Conservation (phyloP, 1,139 yeast genomes). For the Zygotorulaspora mrakii region DNA sequence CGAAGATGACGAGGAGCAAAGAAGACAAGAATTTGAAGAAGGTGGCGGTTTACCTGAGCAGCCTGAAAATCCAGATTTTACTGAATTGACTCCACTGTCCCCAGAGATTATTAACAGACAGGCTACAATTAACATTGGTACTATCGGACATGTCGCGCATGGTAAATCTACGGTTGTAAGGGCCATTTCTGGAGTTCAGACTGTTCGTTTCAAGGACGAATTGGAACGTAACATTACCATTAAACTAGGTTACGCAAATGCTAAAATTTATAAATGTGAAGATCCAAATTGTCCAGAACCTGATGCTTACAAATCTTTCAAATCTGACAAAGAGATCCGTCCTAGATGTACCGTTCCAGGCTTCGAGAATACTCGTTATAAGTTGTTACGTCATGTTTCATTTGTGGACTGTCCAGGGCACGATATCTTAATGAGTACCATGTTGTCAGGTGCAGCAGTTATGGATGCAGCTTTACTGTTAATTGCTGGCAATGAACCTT, state of each 20-base stretch:
- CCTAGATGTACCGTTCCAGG: constrained; percentile 90
- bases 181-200: constrained; percentile 98
- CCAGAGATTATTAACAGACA: constrained; percentile 97
- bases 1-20: constrained; percentile 62
- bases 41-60: constrained; percentile 99
- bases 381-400: constrained; percentile 90
- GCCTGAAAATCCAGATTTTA: constrained; percentile 81
- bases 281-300: constrained; percentile 88
- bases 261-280: constrained; percentile 92
- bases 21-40: constrained; percentile 85
- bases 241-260: constrained; percentile 97
- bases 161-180: constrained; percentile 98
- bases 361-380: constrained; percentile 73
- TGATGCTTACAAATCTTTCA: constrained; percentile 89
- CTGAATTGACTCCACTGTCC: constrained; percentile 74
- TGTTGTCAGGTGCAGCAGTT: constrained; percentile 99
- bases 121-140: constrained; percentile 98
- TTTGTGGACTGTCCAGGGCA: constrained; percentile 99
- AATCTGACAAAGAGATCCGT: constrained; percentile 88
- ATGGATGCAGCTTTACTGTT: constrained; percentile 98
- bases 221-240: constrained; percentile 98
- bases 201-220: constrained; percentile 97
- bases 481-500: constrained; percentile 97
- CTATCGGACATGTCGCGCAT: constrained; percentile 99
- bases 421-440: constrained; percentile 99